Percentiles rank a stretch among this genome's conserved stretches.
phyloP scores from a whole-genome alignment of 1,284 basidiomycete species.

The Cryptococcus maquisensis region DNA sequence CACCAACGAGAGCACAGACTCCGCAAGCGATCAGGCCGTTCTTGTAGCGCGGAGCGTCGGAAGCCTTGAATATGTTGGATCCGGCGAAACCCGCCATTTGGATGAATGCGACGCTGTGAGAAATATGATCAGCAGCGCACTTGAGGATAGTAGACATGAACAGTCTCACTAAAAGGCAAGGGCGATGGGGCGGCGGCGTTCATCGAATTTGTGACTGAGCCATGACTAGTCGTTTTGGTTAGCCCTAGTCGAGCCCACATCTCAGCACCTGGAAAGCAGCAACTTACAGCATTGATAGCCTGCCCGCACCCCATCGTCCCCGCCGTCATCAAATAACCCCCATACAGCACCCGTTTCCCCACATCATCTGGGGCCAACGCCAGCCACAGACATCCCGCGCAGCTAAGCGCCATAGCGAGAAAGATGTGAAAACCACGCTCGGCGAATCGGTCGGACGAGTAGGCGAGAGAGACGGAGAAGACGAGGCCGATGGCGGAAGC shows the following conservation, averaged over 20 bases:
- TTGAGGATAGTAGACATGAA: neutral
- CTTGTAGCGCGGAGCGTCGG: conserved; percentile 17
- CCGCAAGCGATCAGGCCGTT: conserved; percentile 17
- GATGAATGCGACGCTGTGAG: conserved; percentile 15
- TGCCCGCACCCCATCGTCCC: conserved; percentile 21
- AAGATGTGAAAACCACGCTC: conserved; percentile 19
- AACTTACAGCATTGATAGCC: conserved; percentile 24
- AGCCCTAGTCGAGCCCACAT: neutral
- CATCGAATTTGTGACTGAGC: conserved; percentile 18
- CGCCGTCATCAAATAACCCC: conserved; percentile 20
- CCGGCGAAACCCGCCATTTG: conserved; percentile 22
- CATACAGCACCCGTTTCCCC: conserved; percentile 17
- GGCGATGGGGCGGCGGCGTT: conserved; percentile 17
- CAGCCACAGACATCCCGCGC: conserved; percentile 80
- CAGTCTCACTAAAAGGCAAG: conserved; percentile 14
- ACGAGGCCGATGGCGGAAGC: conserved; percentile 19
- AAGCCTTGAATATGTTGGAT: conserved; percentile 16
- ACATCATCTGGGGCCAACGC: conserved; percentile 74
- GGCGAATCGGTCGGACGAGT: conserved; percentile 6
- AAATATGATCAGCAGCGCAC: neutral
- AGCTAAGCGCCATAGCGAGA: conserved; percentile 17
- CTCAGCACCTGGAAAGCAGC: neutral
- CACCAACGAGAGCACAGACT: conserved; percentile 12
- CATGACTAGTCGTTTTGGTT: conserved; percentile 8
- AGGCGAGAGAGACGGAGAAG: conserved; percentile 17